Conservation (phyloP, 805 yeast species). For the Ogataea parapolymorpha region DNA sequence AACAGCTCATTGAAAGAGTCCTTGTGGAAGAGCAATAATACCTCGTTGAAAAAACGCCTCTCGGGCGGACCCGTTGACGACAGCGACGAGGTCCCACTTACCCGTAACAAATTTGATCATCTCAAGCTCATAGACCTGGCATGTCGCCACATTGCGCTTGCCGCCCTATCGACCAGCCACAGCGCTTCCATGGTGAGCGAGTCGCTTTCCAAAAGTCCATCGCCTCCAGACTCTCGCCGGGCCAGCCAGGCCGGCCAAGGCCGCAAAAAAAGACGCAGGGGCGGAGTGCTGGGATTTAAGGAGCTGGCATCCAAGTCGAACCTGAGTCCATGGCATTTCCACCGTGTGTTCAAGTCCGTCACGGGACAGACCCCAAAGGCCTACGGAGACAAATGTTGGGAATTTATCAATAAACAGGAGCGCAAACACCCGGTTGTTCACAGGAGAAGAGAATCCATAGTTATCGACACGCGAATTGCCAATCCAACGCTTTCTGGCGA, state of each 20-base stretch:
- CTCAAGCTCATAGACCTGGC: slow-evolving; percentile 69
- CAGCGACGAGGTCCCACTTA: slow-evolving; percentile 28
- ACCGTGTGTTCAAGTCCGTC: slow-evolving; percentile 81
- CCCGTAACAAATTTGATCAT: slow-evolving; percentile 67
- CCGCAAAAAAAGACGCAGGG: slow-evolving; percentile 57
- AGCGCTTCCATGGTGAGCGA: slow-evolving; percentile 13
- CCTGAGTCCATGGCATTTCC: slow-evolving; percentile 90
- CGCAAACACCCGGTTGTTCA: slow-evolving; percentile 17
- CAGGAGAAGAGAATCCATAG: slow-evolving; percentile 21
- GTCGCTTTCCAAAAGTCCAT: slow-evolving; percentile 2
- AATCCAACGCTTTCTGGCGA: slow-evolving; percentile 29
- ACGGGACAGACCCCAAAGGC: slow-evolving; percentile 87
- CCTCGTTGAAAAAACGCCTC: slow-evolving; percentile 17
- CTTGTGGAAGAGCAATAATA: slow-evolving; percentile 13
- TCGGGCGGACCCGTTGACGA: slow-evolving; percentile 21
- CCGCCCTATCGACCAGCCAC: slow-evolving; percentile 44
- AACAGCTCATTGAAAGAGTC: slow-evolving; percentile 28
- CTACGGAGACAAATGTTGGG: slow-evolving; percentile 81
- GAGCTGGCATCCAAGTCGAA: slow-evolving; percentile 83
- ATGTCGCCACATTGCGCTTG: slow-evolving; percentile 78
- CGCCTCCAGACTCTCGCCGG: slow-evolving; percentile 9
- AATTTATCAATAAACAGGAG: slow-evolving; percentile 42
- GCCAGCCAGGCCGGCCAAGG: slow-evolving; percentile 17
- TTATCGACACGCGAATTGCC: slow-evolving; percentile 32
- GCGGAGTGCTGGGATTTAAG: slow-evolving; percentile 79